Conservation (phyloP, 352 stramenopile genomes). For the Albugo laibachii region DNA sequence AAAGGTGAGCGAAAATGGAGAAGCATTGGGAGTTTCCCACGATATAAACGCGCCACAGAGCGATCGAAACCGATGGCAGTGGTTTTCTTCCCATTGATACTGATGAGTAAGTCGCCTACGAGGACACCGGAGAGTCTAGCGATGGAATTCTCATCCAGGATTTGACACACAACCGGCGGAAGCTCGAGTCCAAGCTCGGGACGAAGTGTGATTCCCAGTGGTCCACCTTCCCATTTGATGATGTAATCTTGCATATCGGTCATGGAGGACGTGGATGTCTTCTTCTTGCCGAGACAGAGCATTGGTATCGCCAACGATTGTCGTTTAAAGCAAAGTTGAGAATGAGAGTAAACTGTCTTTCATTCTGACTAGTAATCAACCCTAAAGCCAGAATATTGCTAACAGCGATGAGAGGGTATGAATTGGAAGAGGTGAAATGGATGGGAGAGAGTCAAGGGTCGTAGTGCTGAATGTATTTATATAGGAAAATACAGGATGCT, state of each 20-base stretch:
- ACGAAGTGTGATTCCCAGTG: conserved; percentile 50
- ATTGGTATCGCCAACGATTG: no score
- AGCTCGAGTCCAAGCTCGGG: conserved; percentile 50
- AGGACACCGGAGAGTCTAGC: conserved; percentile 54
- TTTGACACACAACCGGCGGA: conserved; percentile 47
- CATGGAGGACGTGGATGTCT: no score
- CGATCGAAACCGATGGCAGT: conserved; percentile 67
- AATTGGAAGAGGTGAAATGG: no score
- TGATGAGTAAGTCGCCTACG: conserved; percentile 75
- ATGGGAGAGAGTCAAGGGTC: no score
- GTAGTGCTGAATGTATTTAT: no score
- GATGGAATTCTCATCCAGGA: conserved; percentile 51
- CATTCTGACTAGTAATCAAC: no score
- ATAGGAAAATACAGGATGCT: no score
- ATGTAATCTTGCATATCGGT: conserved; percentile 25
- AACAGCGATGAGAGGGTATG: no score
- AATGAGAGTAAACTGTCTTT: no score
- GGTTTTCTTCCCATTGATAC: conserved; percentile 74
- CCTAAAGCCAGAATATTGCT: no score
- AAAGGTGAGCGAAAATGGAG: conserved; percentile 42
- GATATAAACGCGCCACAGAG: conserved; percentile 60
- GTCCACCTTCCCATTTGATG: conserved; percentile 69
- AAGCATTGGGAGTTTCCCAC: conserved; percentile 50
- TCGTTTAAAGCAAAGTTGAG: no score
- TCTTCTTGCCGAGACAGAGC: no score